Evolutionary conservation across 768 basidiomycete species (phyloP), one percentile per base, ranked within the genome.

Genomic region (Leccinum fibrillosum): DNA sequence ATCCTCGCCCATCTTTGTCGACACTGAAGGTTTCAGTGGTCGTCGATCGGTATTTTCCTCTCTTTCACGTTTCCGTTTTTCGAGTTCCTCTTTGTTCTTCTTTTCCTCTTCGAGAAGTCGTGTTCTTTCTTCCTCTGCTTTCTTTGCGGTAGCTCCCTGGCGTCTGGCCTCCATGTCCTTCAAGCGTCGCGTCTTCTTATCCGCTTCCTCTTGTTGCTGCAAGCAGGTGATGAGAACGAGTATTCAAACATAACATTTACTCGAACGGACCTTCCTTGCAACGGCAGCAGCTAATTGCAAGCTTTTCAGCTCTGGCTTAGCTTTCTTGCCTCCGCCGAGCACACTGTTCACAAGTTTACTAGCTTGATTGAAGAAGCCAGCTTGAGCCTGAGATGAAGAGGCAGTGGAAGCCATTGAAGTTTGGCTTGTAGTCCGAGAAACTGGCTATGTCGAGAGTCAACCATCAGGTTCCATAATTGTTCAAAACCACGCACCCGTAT

Each of bases 141-240:
- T 94, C 67, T 86, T 80, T 68, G 89, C 86, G 57, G 80, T 69
- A 21, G 81, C 86, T 45, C 75, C 82, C 66, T 85, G 89, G n/a
- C 92, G 85, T 47, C 92, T 81, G 49, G 81, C 80, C 63, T 95
- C 94, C 85, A 90, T 90, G 57, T 93, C 89, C 64, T 86, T 92
- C 58, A 89, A 74, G 26, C 88, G 79, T 11, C 81, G 75, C 1
- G 80, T 82, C 72, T 90, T 92, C 74, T 88, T 92, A 62, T 92
- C 92, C 34, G 82, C 80, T 68, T 92, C 90, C 63, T 90, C 91
- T 78, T 95, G 90, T 80, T 95, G 92, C 95, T 97, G 66, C 42
- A 35, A 25, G 26, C 12, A 54, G 49, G 61, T 53, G 50, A 58
- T 63, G 39, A 62, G 55, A 25, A 42, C 21, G 32, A 11, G 32